Evolutionary conservation across 441 rosid genomes (phyloP), one percentile per base, ranked within the genome.

Genomic region (Jatropha podagrica): DNA sequence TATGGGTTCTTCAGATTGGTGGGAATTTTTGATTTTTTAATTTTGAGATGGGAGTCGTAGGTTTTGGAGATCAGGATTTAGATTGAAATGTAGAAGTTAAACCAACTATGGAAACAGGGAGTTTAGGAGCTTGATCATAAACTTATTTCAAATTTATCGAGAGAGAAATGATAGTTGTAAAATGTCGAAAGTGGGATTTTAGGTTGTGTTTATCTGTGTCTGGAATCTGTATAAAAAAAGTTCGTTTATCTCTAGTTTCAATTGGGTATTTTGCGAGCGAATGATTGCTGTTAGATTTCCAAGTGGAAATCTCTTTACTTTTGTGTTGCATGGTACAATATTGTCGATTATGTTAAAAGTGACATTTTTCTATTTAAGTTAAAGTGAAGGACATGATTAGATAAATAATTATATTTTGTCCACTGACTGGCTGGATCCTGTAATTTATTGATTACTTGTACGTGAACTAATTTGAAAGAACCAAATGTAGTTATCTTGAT

Each of bases 1-100:
- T 18, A 26, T 52, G 74, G 66, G 61, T 32, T 75, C 11, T 56
- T 67, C 13, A 7, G 14, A 44, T 18, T 59, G 41, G n/a, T 65
- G 42, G 51, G 32, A 75, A 60, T 62, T 72, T 0, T 40, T 76
- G 37, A 12, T 38, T 4, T 14, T 3, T 15, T 44, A 38, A 76
- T 52, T 41, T 18, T 2, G 48, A 40, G 40, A 51, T 61, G 5
- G 0, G 0, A 17, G 52, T 7, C 20, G 65, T 75, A 7, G 55
- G 46, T 15, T n/a, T 37, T 9, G 32, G 55, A 44, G 69, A 62
- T 51, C 51, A 48, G 14, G 49, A 69, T 38, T 27, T 68, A 23
- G 73, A 75, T 68, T 75, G 17, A 48, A 40, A 18, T 41, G 10
- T 54, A 23, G 42, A 51, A 65, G 71, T 54, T 55, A 17, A 65